Base-by-base conservation (phyloP, 2,329 filamentous ascomycete genomes). In the Hypoxylon rubiginosum region DNA sequence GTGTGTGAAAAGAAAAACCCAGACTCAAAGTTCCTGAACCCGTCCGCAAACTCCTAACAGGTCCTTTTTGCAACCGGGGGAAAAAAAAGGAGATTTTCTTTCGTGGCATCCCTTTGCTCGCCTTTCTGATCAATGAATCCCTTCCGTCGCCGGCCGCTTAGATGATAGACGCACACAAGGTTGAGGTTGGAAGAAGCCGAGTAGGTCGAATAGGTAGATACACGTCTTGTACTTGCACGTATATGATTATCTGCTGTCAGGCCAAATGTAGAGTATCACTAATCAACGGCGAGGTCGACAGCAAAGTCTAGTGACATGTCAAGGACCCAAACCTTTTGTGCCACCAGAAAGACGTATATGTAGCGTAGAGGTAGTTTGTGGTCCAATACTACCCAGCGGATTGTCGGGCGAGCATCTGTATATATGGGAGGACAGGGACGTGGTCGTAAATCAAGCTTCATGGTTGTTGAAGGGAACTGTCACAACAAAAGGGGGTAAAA, bases 11-110 rank as follows among this genome's bases (percentile, higher is more conserved):
- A 54, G 57, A 51, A 51, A 32, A 50, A 56, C 48, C 15, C 39
- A 34, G n/a, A 26, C 32, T 15, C 13, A 41, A 43, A 59, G 28
- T 36, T 49, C 58, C 58, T 34, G 26, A 55, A 61, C 62, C 58
- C 55, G 49, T 56, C 67, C 67, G 50, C 61, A 55, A 69, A 69
- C 67, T 69, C 67, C 67, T 53, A 58, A 69, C 64, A 48, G 52
- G 62, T n/a, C 49, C 62, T 69, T 67, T 69, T 66, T 39, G 60
- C 53, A 59, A 64, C 60, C 58, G 63, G n/a, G 58, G 43, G n/a
- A n/a, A n/a, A n/a, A n/a, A n/a, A 45, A 53, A 58, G 51, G 15
- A 24, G 32, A 46, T 48, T 52, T 50, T 53, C 28, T n/a, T 32
- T 66, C 59, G 36, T 61, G 30, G 56, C 26, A 48, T 21, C 26